Percentiles rank a stretch among this genome's conserved stretches.
Conservation (phyloP, 306 rosid genomes). For the Medicago lupulina region DNA sequence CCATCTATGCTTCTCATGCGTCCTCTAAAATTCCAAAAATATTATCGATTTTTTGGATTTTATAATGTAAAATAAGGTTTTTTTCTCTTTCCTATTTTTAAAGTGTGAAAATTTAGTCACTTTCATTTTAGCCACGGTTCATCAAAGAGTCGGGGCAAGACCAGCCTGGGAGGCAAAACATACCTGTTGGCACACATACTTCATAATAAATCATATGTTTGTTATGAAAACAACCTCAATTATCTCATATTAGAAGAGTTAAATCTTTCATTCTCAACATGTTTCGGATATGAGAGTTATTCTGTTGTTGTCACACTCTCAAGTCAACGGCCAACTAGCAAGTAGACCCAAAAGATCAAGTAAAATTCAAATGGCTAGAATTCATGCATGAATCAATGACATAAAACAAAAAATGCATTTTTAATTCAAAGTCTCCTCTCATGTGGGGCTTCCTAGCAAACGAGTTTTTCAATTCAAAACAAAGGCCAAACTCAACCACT, state of each 20-base stretch:
- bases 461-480: slow-evolving; percentile 32
- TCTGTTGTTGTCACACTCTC: slow-evolving; percentile 4
- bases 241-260: neutral
- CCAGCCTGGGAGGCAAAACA: no score
- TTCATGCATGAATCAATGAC: slow-evolving; percentile 37
- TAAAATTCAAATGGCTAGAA: slow-evolving; percentile 28
- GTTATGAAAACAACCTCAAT: neutral
- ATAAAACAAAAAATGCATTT: slow-evolving; percentile 26
- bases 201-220: neutral
- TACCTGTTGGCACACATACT: no score
- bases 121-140: no score
- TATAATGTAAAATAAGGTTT: no score
- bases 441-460: slow-evolving; percentile 35
- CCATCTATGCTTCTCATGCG: no score
- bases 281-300: slow-evolving; percentile 11
- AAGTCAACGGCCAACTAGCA: slow-evolving; percentile 43
- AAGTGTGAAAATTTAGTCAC: no score
- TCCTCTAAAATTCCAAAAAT: no score
- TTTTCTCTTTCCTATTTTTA: no score
- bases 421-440: slow-evolving; percentile 42
- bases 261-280: neutral
- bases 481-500: slow-evolving; percentile 45
- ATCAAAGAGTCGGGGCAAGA: no score
- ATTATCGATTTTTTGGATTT: no score
- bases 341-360: slow-evolving; percentile 11